A percentile compares a stretch with the other conserved stretches of the same genome.
Conservation (phyloP, 306 rosid genomes). For the Luffa acutangula region DNA sequence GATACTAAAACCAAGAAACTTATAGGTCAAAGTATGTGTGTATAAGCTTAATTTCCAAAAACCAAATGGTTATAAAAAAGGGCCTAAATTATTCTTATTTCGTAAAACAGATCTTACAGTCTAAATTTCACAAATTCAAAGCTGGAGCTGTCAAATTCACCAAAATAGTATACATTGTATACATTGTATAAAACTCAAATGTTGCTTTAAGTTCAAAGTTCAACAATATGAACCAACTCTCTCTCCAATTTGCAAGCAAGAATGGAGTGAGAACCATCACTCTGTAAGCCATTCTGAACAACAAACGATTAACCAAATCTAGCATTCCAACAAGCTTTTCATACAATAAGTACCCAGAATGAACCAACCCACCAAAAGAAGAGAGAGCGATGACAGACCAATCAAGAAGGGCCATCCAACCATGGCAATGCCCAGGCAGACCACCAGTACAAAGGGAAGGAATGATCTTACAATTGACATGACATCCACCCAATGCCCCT, state of each 20-base stretch:
- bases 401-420: slow-evolving; percentile 77
- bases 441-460: slow-evolving; percentile 65
- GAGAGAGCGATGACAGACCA: slow-evolving; percentile 45
- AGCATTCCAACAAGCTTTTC: slow-evolving; percentile 47
- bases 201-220: background rate
- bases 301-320: slow-evolving; percentile 8
- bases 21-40: no score
- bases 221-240: background rate
- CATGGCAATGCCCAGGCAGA: slow-evolving; percentile 44
- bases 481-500: slow-evolving; percentile 77
- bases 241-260: background rate
- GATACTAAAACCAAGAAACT: no score
- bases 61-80: no score
- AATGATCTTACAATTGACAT: slow-evolving; percentile 62
- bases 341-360: slow-evolving; percentile 48
- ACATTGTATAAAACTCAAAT: background rate
- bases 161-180: background rate
- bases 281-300: background rate
- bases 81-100: no score
- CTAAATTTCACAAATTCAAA: background rate
- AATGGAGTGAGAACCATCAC: background rate
- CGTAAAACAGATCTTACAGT: background rate
- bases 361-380: slow-evolving; percentile 79
- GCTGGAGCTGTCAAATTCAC: background rate
- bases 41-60: no score